These are phyloP conservation scores for Pelargonium nanum DNA, from an alignment of 345 rosid species.

Conservation along the genomic window DNA sequence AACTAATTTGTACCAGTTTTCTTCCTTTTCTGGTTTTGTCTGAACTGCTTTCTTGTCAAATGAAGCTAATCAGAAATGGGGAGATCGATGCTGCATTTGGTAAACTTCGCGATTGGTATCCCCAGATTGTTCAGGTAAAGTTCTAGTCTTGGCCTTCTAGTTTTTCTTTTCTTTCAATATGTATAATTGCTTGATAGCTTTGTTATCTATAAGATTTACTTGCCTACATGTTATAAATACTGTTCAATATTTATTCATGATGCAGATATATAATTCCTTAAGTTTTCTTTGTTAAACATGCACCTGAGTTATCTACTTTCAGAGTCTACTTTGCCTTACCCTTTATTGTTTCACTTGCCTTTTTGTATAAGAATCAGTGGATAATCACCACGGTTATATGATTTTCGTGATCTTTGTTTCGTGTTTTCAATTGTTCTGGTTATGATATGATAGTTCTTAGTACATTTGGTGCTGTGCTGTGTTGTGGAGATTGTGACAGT, in stretches of 20 bases:
- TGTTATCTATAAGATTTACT: background rate
- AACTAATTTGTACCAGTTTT: background rate
- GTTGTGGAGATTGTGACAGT: background rate
- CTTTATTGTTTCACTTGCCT: background rate
- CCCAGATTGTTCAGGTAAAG: constrained; percentile 72
- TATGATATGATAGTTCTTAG: background rate
- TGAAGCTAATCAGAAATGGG: constrained; percentile 76
- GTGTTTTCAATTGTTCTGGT: background rate
- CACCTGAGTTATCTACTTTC: background rate
- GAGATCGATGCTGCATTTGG: constrained; percentile 60
- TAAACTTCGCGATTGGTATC: constrained; percentile 69
- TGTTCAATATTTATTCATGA: background rate
- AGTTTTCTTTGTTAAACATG: background rate
- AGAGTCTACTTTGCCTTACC: background rate
- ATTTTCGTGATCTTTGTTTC: no score
- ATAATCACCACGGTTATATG: no score
- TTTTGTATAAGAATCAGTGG: background rate
- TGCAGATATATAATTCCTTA: background rate
- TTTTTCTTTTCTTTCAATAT: background rate
- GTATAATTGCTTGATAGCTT: background rate
- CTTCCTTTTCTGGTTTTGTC: constrained; percentile 5
- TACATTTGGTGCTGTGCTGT: background rate
- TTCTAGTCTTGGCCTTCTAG: constrained; percentile 1
- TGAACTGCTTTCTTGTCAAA: constrained; percentile 13
- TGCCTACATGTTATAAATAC: background rate